Evolutionary conservation across 805 yeast species (phyloP).

Genomic region (Candida nitratophila): DNA sequence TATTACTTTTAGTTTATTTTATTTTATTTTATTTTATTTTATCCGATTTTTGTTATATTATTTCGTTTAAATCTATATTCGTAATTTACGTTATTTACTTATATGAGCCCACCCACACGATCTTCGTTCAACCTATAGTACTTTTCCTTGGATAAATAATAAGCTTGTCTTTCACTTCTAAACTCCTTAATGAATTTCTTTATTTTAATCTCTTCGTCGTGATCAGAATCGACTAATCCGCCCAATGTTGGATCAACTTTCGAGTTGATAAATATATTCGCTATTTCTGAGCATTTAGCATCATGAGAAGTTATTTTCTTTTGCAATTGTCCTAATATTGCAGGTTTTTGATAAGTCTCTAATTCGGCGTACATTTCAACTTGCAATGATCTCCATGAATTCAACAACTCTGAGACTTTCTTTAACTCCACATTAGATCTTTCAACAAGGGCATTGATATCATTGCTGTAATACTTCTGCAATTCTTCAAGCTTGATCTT

Average conservation of each 20-base stretch:
- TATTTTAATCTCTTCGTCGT: slow-evolving; percentile 19
- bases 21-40: too few species aligned
- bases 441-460: slow-evolving; percentile 14
- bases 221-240: slow-evolving; percentile 17
- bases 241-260: slow-evolving; percentile 7
- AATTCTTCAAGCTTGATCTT: slow-evolving; percentile 27
- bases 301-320: slow-evolving; percentile 23
- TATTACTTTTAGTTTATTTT: too few species aligned
- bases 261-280: slow-evolving; percentile 10
- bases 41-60: too few species aligned
- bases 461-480: slow-evolving; percentile 15
- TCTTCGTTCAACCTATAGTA: slow-evolving; percentile 40
- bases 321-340: slow-evolving; percentile 26
- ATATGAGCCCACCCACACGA: slow-evolving; percentile 27
- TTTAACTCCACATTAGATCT: slow-evolving; percentile 16
- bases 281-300: slow-evolving; percentile 7
- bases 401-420: slow-evolving; percentile 14
- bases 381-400: slow-evolving; percentile 16
- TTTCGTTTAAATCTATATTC: too few species aligned
- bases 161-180: slow-evolving; percentile 31
- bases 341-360: slow-evolving; percentile 27
- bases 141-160: slow-evolving; percentile 40
- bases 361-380: slow-evolving; percentile 23
- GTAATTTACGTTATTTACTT: background rate
- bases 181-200: slow-evolving; percentile 34